Evolutionary conservation across 768 basidiomycete species (phyloP).

Genomic region (Crepidotus variabilis): DNA sequence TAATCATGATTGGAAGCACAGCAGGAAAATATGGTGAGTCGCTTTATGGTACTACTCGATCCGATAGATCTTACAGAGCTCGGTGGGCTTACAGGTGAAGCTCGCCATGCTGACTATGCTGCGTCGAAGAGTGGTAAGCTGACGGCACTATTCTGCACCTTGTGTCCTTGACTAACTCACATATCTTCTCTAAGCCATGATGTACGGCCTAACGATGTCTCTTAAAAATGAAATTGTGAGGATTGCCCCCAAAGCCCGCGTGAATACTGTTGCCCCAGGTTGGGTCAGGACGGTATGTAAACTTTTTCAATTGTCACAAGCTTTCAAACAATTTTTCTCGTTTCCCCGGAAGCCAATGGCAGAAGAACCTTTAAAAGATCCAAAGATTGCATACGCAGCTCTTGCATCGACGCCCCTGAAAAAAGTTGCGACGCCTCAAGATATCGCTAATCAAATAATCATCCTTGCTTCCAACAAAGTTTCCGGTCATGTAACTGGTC

Average conservation of each 20-base stretch:
- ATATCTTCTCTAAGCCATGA: slow-evolving; percentile 42
- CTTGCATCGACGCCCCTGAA: slow-evolving; percentile 75
- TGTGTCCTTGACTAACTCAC: not conserved
- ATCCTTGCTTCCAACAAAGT: slow-evolving; percentile 55
- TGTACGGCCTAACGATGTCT: slow-evolving; percentile 65
- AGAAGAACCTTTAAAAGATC: slow-evolving; percentile 52
- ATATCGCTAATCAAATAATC: slow-evolving; percentile 64
- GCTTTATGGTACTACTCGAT: not conserved
- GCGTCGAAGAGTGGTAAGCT: slow-evolving; percentile 62
- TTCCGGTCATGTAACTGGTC: slow-evolving; percentile 70
- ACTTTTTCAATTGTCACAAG: no score
- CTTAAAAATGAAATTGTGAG: slow-evolving; percentile 82
- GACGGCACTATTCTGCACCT: not conserved
- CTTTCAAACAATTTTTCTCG: not conserved
- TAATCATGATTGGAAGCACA: slow-evolving; percentile 68
- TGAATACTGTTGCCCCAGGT: slow-evolving; percentile 67
- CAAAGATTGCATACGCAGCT: slow-evolving; percentile 48
- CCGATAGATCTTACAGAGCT: not conserved
- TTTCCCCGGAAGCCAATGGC: slow-evolving; percentile 41
- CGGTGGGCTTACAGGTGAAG: slow-evolving; percentile 36
- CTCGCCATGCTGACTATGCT: slow-evolving; percentile 63
- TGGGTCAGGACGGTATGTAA: slow-evolving; percentile 52
- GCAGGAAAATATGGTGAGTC: slow-evolving; percentile 62
- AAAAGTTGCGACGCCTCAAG: slow-evolving; percentile 58
- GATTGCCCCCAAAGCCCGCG: slow-evolving; percentile 66